These are phyloP conservation scores for Coleophoma eucalyptorum DNA, from an alignment of 2,329 filamentous ascomycete genomes.

Conservation along the genomic window DNA sequence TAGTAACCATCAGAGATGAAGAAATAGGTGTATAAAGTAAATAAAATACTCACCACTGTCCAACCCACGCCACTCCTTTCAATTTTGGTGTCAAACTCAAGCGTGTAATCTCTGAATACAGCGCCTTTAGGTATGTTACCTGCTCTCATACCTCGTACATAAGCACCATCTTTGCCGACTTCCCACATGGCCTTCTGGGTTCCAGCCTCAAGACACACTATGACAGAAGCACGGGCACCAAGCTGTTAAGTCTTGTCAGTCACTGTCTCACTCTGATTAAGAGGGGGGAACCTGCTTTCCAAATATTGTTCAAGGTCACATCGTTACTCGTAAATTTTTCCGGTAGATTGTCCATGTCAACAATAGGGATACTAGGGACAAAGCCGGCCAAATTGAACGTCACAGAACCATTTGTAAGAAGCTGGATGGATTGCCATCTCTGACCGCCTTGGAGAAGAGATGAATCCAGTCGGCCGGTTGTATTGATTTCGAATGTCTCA, in stretches of 20 bases:
- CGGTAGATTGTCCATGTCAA: constrained; percentile 18
- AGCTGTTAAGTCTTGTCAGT: too few relatives aligned
- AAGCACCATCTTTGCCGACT: constrained; percentile 28
- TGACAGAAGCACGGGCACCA: constrained; percentile 28
- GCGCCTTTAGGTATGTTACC: constrained; percentile 22
- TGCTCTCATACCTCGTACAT: constrained; percentile 29
- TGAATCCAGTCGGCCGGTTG: constrained; percentile 22
- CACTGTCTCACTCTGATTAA: too few relatives aligned
- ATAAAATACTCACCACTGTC: too few relatives aligned
- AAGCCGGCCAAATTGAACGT: constrained; percentile 29
- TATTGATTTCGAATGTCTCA: constrained; percentile 33
- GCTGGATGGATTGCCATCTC: constrained; percentile 33
- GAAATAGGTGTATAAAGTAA: too few relatives aligned
- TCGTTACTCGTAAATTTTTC: constrained; percentile 28
- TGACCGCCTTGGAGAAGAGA: constrained; percentile 36
- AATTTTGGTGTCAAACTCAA: constrained; percentile 34
- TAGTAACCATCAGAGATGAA: too few relatives aligned
- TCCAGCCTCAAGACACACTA: constrained; percentile 32
- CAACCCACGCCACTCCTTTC: constrained; percentile 33
- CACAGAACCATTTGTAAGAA: constrained; percentile 30
- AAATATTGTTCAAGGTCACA: constrained; percentile 28
- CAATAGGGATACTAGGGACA: constrained; percentile 10
- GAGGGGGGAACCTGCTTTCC: too few relatives aligned
- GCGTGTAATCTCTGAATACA: constrained; percentile 29
- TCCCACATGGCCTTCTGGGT: constrained; percentile 33